Evolutionary conservation across 495 filamentous ascomycete genomes (phyloP), one percentile per base, ranked within the genome.

Genomic region (Patellaria atrata): DNA sequence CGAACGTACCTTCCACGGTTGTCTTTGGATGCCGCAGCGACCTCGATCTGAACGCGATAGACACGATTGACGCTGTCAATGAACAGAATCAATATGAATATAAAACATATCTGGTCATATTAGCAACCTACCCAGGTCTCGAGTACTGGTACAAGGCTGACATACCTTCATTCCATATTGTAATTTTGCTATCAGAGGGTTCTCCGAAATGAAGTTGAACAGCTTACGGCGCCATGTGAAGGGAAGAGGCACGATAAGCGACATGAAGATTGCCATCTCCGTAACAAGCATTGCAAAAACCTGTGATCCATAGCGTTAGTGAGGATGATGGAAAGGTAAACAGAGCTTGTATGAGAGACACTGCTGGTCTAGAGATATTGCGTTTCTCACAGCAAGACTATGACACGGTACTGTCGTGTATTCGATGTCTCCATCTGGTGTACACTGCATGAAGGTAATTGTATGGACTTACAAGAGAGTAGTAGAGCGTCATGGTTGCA

Each of bases 61-160:
- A 97, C 89, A 30, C 89, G 84, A 61, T 97, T 97, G 55, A 97
- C 84, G 57, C 85, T 94, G 63, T 97, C 89, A 55, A 97, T 71
- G 67, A 96, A 97, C 31, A 97, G 75, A 38, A 97, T 93, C 27
- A 94, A 61, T 50, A 97, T 96, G 62, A 96, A 96, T 48, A 96
- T 84, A 52, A 96, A 97, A 2, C 84, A 92, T 28, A 97, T 97
- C 77, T 94, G 30, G 22, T 61, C 28, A 65, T 55, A 33, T 30
- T 19, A 34, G 20, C 22, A 22, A 14, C 10, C 13, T 34, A 25
- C 16, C 8, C 1, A 18, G 21, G n/a, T 16, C 29, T 16, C 30
- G 13, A 24, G 6, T 7, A 18, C 10, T 15, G 5, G 11, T 5
- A 15, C 8, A 4, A 14, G 6, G 25, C n/a, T 4, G 38, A 45